phyloP scores from a whole-genome alignment of 169 alveolate species.

The Plasmodium berghei region DNA sequence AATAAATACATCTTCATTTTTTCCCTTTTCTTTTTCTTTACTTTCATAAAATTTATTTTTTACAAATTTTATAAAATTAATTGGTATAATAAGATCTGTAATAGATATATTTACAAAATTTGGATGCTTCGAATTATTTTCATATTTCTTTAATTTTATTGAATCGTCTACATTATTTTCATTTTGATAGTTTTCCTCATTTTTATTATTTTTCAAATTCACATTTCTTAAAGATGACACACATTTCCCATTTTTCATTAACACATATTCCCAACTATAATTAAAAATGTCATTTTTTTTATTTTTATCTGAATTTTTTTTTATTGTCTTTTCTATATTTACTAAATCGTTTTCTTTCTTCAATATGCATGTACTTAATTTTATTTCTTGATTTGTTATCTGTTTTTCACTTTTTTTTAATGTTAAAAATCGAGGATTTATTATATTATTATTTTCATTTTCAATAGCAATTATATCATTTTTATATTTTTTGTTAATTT shows the following conservation, averaged over 20 bases:
- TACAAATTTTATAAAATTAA: not conserved
- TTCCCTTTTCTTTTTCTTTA: not conserved
- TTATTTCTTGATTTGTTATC: too few species aligned
- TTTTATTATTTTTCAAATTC: not conserved
- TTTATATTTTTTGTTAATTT: not conserved
- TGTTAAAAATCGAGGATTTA: not conserved
- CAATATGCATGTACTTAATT: too few species aligned
- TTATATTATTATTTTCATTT: not conserved
- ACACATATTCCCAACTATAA: slow-evolving; percentile 25
- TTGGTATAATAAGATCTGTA: not conserved
- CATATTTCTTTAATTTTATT: not conserved
- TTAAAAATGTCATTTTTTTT: not conserved
- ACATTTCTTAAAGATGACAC: not conserved
- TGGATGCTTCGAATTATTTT: not conserved
- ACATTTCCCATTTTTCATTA: slow-evolving; percentile 5
- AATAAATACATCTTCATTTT: slow-evolving; percentile 19
- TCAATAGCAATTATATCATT: not conserved
- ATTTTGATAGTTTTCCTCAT: not conserved
- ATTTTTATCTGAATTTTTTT: not conserved
- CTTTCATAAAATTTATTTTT: not conserved
- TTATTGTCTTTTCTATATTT: not conserved
- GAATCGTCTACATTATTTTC: not conserved
- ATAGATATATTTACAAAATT: slow-evolving; percentile 2
- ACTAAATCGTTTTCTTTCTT: too few species aligned
- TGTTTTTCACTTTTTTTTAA: not conserved